Percentiles rank a stretch among this genome's conserved stretches.
Evolutionary conservation across 345 rosid species (phyloP).

Genomic region (Arabis alpina): DNA sequence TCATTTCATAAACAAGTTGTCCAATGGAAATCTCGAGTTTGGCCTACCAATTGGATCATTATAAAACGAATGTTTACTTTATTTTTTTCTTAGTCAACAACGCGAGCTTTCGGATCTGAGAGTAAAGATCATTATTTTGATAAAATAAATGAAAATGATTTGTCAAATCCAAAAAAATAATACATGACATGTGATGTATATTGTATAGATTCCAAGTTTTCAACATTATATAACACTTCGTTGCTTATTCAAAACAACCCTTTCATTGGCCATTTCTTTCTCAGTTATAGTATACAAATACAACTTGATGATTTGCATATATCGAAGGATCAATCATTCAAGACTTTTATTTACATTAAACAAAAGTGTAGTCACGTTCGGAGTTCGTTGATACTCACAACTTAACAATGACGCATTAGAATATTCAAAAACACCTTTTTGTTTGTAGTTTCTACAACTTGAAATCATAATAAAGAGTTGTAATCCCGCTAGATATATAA

Average conservation of each 20-base stretch:
- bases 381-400: conserved; percentile 35
- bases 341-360: conserved; percentile 22
- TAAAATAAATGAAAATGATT: conserved; percentile 1
- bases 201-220: conserved; percentile 25
- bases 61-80: conserved; percentile 16
- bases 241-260: neutral
- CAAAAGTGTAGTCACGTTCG: conserved; percentile 35
- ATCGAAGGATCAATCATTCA: conserved; percentile 2
- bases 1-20: neutral
- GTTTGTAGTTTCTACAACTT: neutral
- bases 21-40: neutral
- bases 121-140: neutral
- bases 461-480: conserved; percentile 19
- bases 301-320: conserved; percentile 28
- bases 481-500: conserved; percentile 27
- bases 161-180: conserved; percentile 15
- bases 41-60: neutral
- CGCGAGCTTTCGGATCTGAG: conserved; percentile 35
- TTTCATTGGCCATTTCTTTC: conserved; percentile 21
- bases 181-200: conserved; percentile 24
- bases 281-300: neutral
- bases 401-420: conserved; percentile 24
- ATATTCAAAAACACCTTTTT: conserved; percentile 5
- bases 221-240: neutral
- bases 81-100: conserved; percentile 21